phyloP scores from a whole-genome alignment of 2,329 filamentous ascomycete genomes.

The Ceratocystis smalleyi region DNA sequence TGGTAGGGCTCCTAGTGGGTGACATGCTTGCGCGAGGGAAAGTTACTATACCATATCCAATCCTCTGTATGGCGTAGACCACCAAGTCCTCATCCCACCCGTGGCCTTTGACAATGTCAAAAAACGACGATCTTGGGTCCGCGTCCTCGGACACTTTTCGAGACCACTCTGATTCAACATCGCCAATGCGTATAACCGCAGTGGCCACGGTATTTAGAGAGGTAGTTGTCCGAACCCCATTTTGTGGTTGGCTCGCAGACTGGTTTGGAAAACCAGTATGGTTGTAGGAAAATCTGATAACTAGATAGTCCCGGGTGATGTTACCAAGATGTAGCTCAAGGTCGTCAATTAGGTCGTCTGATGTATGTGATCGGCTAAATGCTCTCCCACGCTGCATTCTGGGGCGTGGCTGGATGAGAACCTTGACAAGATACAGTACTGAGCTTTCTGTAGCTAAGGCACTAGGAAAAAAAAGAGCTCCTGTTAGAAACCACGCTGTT shows the following conservation, averaged over 20 bases:
- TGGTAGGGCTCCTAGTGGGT: neutral
- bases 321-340: slow-evolving; percentile 41
- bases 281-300: slow-evolving; percentile 36
- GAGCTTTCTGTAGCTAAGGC: slow-evolving; percentile 30
- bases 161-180: slow-evolving; percentile 37
- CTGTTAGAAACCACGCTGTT: neutral
- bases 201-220: slow-evolving; percentile 37
- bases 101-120: slow-evolving; percentile 14
- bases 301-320: slow-evolving; percentile 33
- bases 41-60: slow-evolving; percentile 11
- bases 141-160: slow-evolving; percentile 21
- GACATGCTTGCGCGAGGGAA: slow-evolving; percentile 4
- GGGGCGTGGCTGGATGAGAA: slow-evolving; percentile 19
- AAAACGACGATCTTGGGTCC: slow-evolving; percentile 26
- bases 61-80: slow-evolving; percentile 10
- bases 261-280: slow-evolving; percentile 38
- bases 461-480: slow-evolving; percentile 21
- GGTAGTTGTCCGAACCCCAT: slow-evolving; percentile 24
- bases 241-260: neutral
- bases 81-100: slow-evolving; percentile 12
- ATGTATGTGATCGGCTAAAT: slow-evolving; percentile 18
- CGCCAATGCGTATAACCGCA: slow-evolving; percentile 35
- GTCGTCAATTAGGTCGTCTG: slow-evolving; percentile 43
- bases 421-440: slow-evolving; percentile 34
- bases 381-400: slow-evolving; percentile 2